Evolutionary conservation across 331 rosid species (phyloP), one percentile per base, ranked within the genome.

Genomic region (Acacia concinna): DNA sequence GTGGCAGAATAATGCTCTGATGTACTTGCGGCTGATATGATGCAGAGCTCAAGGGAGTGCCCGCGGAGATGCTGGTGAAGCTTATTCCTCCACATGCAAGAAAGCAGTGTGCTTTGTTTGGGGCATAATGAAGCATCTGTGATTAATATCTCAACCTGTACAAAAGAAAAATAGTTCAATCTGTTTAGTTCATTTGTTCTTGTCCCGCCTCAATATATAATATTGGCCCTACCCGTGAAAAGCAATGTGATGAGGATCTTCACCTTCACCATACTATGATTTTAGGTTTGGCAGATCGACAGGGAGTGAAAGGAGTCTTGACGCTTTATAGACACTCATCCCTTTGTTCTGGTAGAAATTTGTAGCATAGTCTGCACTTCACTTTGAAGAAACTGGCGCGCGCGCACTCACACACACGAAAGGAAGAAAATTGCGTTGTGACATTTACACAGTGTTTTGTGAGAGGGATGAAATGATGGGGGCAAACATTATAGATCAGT

Each of bases 11-110:
- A 43, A 66, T 31, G 3, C 52, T 68, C 35, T 59, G 41, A 70
- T 52, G 25, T 30, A 59, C 32, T 31, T 79, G 49, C 20, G 79
- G 74, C 17, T 30, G 21, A 49, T 88, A 35, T 71, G 69, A 78
- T 41, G 67, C 88, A 92, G 97, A 92, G 75, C 87, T 92, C 32
- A 90, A 87, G 83, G 91, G 90, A 65, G 88, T 88, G 7, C 84
- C 97, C 6, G 87, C 87, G 0, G 97, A 92, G 86, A 88, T 88
- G 88, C 73, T 90, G 75, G 90, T 88, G 80, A 92, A 84, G 88
- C 87, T 92, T 80, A 80, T 90, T 63, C 97, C 97, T 0, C 87
- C 91, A 28, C 93, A 92, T 79, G 90, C 91, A 68, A 87, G 91
- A 84, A 90, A 84, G 72, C 91, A 91, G 74, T 91, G 97, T 70